Conservation (phyloP, 306 rosid genomes). For the Cucumis hystrix region DNA sequence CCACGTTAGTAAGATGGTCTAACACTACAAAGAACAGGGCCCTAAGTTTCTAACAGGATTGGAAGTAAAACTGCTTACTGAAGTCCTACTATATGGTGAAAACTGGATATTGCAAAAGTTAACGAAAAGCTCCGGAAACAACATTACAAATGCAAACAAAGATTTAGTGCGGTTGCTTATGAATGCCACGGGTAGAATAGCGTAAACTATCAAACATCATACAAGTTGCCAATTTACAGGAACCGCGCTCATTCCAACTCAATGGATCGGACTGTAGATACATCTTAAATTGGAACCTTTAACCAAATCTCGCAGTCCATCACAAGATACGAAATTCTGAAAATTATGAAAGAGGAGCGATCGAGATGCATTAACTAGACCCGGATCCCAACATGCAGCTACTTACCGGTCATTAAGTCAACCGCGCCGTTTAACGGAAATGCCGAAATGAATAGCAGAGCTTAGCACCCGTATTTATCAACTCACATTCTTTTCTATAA, state of each 20-base stretch:
- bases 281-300: neutral
- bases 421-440: neutral
- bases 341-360: neutral
- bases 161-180: neutral
- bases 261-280: neutral
- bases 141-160: neutral
- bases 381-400: conserved; percentile 43
- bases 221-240: neutral
- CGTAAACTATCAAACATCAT: neutral
- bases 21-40: neutral
- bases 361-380: conserved; percentile 10
- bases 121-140: neutral
- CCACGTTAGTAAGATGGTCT: neutral
- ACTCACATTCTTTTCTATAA: conserved; percentile 6
- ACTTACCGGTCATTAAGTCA: conserved; percentile 21
- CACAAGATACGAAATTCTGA: neutral
- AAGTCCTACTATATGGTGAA: neutral
- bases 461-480: neutral
- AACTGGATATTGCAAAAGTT: neutral
- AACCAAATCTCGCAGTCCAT: conserved; percentile 4
- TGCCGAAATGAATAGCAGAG: neutral
- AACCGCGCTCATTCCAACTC: neutral
- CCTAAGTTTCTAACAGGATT: neutral
- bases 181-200: neutral
- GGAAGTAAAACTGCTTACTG: neutral